phyloP scores from a whole-genome alignment of 306 rosid genomes.

The Echinosophora koreensis region DNA sequence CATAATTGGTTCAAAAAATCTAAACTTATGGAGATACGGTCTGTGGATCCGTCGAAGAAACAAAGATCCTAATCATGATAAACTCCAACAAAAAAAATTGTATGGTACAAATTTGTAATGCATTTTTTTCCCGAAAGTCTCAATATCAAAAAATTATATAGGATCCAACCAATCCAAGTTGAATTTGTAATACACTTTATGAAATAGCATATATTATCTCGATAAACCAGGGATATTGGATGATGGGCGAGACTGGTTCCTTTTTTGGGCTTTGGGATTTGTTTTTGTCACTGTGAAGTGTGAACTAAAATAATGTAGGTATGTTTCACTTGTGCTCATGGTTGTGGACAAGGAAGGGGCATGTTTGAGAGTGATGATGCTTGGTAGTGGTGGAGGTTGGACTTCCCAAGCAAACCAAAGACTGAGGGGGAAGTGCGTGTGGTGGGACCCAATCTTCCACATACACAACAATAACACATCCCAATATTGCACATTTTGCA shows the following conservation, averaged over 20 bases:
- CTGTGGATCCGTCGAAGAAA: too few species aligned
- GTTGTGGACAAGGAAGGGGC: constrained; percentile 61
- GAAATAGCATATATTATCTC: too few species aligned
- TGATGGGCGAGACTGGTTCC: constrained; percentile 71
- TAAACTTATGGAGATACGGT: too few species aligned
- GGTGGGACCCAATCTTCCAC: constrained; percentile 58
- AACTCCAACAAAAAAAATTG: too few species aligned
- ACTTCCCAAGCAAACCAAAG: constrained; percentile 55
- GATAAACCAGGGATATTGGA: background rate
- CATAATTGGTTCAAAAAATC: too few species aligned
- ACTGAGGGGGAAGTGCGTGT: constrained; percentile 60
- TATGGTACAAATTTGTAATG: too few species aligned
- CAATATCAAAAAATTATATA: too few species aligned
- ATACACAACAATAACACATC: constrained; percentile 48
- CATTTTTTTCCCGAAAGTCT: too few species aligned
- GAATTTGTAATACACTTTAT: too few species aligned
- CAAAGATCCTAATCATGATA: too few species aligned
- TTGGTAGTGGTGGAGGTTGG: constrained; percentile 51
- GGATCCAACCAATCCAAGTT: too few species aligned
- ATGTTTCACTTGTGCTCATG: constrained; percentile 36
- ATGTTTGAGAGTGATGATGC: constrained; percentile 58
- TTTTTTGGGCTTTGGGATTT: constrained; percentile 59
- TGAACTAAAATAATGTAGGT: constrained; percentile 26
- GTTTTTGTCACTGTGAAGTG: constrained; percentile 36
- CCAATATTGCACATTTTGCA: constrained; percentile 62